These are phyloP conservation scores for Sarocladiaceae sp. DNA, from an alignment of 2,329 filamentous ascomycete genomes.

Conservation along the genomic window DNA sequence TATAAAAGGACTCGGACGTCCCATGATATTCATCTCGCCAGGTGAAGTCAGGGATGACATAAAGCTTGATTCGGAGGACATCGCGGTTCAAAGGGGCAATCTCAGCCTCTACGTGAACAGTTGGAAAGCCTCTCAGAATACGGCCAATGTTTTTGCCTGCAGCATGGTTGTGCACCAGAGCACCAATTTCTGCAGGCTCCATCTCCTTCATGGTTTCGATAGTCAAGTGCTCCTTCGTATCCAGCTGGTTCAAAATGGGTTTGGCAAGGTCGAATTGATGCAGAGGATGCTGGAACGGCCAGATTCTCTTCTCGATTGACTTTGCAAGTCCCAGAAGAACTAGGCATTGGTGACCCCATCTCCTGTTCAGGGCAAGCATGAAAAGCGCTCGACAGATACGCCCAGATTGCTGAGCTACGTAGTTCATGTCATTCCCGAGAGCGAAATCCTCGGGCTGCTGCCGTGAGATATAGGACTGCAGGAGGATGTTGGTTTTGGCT, in stretches of 20 bases:
- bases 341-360: constrained; percentile 93
- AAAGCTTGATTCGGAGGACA: constrained; percentile 84
- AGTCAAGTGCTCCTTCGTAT: constrained; percentile 68
- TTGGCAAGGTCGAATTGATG: constrained; percentile 89
- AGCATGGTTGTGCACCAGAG: constrained; percentile 81
- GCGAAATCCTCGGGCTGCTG: constrained; percentile 90
- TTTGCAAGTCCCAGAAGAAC: constrained; percentile 89
- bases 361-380: constrained; percentile 91
- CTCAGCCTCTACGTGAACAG: constrained; percentile 81
- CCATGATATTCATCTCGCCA: constrained; percentile 96
- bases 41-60: constrained; percentile 78
- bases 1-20: constrained; percentile 92
- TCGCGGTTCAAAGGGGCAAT: constrained; percentile 94
- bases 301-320: constrained; percentile 92
- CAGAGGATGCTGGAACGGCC: constrained; percentile 91
- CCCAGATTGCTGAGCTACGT: constrained; percentile 91
- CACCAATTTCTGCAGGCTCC: constrained; percentile 85
- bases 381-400: constrained; percentile 92
- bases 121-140: constrained; percentile 86
- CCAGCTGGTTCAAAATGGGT: constrained; percentile 75
- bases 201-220: constrained; percentile 87
- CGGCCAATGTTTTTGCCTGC: constrained; percentile 79
- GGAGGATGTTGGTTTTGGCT: constrained; percentile 89
- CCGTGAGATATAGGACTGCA: constrained; percentile 90
- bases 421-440: constrained; percentile 82